Evolutionary conservation across 1,284 basidiomycete genomes (phyloP), one percentile per base, ranked within the genome.

Genomic region (Fomes fomentarius): DNA sequence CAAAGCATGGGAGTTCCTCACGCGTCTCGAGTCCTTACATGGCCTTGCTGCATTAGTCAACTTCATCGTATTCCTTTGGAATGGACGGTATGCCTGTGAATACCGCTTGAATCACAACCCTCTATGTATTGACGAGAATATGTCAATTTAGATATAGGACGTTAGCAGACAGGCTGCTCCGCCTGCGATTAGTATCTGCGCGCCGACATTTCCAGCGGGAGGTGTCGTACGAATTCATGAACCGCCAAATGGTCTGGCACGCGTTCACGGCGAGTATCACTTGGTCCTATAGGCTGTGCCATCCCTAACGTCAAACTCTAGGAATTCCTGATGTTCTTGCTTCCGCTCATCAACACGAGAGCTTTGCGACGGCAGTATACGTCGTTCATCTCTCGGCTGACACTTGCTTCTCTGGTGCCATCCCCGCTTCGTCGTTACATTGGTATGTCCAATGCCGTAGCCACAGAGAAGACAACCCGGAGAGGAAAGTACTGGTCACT

Each of bases 201-300:
- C 82, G 84, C 34, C 76, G 83, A 44, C 81, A 89, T 28, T 80
- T 89, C 45, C 86, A 85, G 57, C 84, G 92, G 14, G 90, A 96
- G 66, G 92, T 99, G 47, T 96, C 93, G 65, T 99, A 98, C 72
- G 97, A 99, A 69, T 99, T 96, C 67, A 94, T 99, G 89, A 98
- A 99, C 66, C 89, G 97, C 52, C 97, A 99, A 73, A 92, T 99
- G 80, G 96, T 99, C 49, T 99, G 97, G 97, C 93, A 96, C 69
- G 92, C 94, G 1, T 96, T 99, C 71, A 99, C 96, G 1, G 94
- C 95, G 69, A 59, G 89, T 74, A 6, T 1, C 4, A 19, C 12
- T n/a, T 10, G 24, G 8, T 2, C 1, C 5, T 1, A 52, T 46
- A 61, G 1, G 19, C 21, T 40, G 21, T 30, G n/a, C 47, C 26